Evolutionary conservation across 805 yeast genomes (phyloP).

Genomic region (Wickerhamiella dianesei): DNA sequence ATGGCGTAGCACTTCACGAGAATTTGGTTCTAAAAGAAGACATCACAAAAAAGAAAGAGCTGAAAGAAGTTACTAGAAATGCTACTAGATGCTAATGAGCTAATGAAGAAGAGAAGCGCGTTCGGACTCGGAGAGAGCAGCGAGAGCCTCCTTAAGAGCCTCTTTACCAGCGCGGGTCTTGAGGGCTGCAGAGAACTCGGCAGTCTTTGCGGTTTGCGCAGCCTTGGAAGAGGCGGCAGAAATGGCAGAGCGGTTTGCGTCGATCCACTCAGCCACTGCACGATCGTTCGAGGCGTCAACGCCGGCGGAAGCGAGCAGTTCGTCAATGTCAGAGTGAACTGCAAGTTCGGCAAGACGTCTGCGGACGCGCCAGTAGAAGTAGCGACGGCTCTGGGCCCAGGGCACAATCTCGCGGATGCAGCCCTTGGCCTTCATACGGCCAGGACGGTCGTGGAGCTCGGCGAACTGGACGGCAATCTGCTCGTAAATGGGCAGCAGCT

Average conservation of each 20-base stretch:
- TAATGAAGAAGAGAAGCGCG: constrained; percentile 23
- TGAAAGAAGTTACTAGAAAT: background rate
- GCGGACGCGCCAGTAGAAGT: constrained; percentile 97
- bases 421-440: constrained; percentile 94
- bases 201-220: constrained; percentile 3
- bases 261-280: constrained; percentile 75
- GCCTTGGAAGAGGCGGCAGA: constrained; percentile 23
- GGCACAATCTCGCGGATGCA: constrained; percentile 72
- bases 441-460: constrained; percentile 93
- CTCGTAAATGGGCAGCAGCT: constrained; percentile 71
- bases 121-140: constrained; percentile 23
- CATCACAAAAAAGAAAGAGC: background rate
- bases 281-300: constrained; percentile 56
- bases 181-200: constrained; percentile 5
- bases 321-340: constrained; percentile 10
- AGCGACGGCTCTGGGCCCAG: constrained; percentile 82
- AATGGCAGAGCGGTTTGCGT: constrained; percentile 53
- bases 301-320: constrained; percentile 30
- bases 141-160: constrained; percentile 23
- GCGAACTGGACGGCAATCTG: constrained; percentile 94
- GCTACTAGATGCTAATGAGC: too few relatives aligned
- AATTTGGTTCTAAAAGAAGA: too few relatives aligned
- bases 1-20: too few relatives aligned
- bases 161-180: constrained; percentile 10
- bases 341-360: constrained; percentile 81